Percentiles rank a stretch among this genome's conserved stretches.
These are phyloP conservation scores for Saturnispora zaruensis DNA, from an alignment of 805 yeast species.

Conservation along the genomic window DNA sequence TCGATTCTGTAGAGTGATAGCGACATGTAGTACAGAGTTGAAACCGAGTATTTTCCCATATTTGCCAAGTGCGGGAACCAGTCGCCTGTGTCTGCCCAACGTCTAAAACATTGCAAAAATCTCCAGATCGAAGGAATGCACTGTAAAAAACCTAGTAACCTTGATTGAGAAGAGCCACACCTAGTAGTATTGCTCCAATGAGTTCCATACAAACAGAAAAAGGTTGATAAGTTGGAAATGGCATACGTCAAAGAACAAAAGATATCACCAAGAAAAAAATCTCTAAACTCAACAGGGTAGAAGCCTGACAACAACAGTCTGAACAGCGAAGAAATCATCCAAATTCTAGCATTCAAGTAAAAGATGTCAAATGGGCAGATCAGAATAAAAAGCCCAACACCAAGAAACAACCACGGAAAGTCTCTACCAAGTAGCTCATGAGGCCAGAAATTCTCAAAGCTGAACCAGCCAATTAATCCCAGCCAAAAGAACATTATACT, in stretches of 20 bases:
- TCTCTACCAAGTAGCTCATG: constrained; percentile 50
- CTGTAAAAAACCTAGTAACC: constrained; percentile 72
- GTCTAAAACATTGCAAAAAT: constrained; percentile 79
- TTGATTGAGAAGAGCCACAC: constrained; percentile 76
- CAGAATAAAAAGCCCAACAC: constrained; percentile 37
- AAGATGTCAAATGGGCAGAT: constrained; percentile 55
- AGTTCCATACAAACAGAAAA: constrained; percentile 71
- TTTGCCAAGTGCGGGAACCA: constrained; percentile 96
- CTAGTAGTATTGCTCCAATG: constrained; percentile 52
- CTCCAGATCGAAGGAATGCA: constrained; percentile 88
- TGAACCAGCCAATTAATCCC: constrained; percentile 62
- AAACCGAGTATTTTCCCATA: constrained; percentile 63
- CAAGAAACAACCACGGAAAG: constrained; percentile 76
- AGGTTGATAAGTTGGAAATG: constrained; percentile 74
- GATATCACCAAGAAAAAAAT: constrained; percentile 88
- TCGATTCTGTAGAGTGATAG: constrained; percentile 75
- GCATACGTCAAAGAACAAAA: constrained; percentile 84
- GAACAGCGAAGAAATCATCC: constrained; percentile 67
- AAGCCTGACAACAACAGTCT: constrained; percentile 74
- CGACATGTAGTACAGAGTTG: constrained; percentile 59
- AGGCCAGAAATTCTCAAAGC: constrained; percentile 66
- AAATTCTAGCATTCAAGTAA: constrained; percentile 57
- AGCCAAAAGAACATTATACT: constrained; percentile 47
- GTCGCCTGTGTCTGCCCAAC: constrained; percentile 88
- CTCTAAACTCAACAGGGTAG: constrained; percentile 92